A percentile compares a stretch with the other conserved stretches of the same genome.
Evolutionary conservation across 208 protist genomes (phyloP).

Genomic region (Acanthamoeba castellanii): DNA sequence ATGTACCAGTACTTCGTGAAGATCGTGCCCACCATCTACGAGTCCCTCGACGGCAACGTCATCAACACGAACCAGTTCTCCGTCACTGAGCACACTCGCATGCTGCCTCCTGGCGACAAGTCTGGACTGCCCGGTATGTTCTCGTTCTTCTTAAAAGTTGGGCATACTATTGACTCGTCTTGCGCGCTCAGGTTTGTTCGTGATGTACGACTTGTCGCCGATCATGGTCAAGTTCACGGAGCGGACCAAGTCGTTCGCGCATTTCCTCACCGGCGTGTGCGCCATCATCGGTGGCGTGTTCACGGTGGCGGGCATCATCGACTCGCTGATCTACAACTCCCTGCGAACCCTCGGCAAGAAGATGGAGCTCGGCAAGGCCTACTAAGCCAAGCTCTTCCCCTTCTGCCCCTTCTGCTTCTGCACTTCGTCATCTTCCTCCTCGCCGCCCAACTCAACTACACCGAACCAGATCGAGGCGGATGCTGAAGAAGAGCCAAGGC

Average conservation of each 20-base stretch:
- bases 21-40: conserved; percentile 90
- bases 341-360: conserved; percentile 83
- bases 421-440: neutral
- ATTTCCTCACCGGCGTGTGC: conserved; percentile 95
- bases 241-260: conserved; percentile 89
- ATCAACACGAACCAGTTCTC: conserved; percentile 91
- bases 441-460: no score
- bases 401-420: no score
- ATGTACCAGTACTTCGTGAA: conserved; percentile 92
- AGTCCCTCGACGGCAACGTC: conserved; percentile 73
- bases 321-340: conserved; percentile 85
- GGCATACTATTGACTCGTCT: neutral
- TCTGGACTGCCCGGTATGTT: conserved; percentile 83
- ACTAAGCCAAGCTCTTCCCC: neutral
- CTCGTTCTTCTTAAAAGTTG: conserved; percentile 13
- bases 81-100: conserved; percentile 86
- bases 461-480: no score
- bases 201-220: conserved; percentile 94
- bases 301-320: conserved; percentile 91
- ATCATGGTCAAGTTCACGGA: conserved; percentile 92
- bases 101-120: conserved; percentile 74
- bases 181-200: conserved; percentile 87
- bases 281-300: conserved; percentile 96
- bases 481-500: no score
- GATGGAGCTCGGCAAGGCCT: conserved; percentile 82